Percentiles rank a stretch among this genome's conserved stretches.
These are phyloP conservation scores for Coriolopsis trogii DNA, from an alignment of 1,284 basidiomycete genomes.

Conservation along the genomic window DNA sequence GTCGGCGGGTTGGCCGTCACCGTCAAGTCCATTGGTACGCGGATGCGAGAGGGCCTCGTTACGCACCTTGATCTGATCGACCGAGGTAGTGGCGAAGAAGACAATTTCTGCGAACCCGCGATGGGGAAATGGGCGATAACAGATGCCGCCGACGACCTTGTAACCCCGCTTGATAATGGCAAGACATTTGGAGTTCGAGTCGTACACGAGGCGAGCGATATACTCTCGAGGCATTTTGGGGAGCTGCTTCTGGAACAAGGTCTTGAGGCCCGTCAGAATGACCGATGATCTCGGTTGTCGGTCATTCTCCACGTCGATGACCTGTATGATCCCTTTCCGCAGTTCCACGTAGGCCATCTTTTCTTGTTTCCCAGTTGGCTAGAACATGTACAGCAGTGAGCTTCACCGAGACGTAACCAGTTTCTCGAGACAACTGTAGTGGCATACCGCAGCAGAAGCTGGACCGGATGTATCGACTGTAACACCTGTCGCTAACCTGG, in stretches of 20 bases:
- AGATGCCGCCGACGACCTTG: slow-evolving; percentile 98
- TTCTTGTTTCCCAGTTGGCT: slow-evolving; percentile 61
- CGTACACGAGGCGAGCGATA: slow-evolving; percentile 94
- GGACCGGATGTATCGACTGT: slow-evolving; percentile 68
- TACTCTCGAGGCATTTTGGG: slow-evolving; percentile 99
- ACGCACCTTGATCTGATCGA: slow-evolving; percentile 94
- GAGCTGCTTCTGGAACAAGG: slow-evolving; percentile 95
- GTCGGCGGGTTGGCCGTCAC: slow-evolving; percentile 79
- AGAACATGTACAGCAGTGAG: not conserved
- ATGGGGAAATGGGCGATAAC: slow-evolving; percentile 94
- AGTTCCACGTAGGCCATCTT: slow-evolving; percentile 87
- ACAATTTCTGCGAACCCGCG: slow-evolving; percentile 98
- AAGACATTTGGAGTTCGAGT: slow-evolving; percentile 88
- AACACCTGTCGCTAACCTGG: slow-evolving; percentile 77
- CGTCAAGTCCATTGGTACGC: no score
- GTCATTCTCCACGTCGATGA: slow-evolving; percentile 88
- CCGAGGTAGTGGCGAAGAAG: slow-evolving; percentile 97
- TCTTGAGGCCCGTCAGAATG: slow-evolving; percentile 93
- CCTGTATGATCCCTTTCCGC: slow-evolving; percentile 81
- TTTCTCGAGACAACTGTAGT: not conserved
- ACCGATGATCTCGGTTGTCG: slow-evolving; percentile 76
- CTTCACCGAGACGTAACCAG: slow-evolving; percentile 3
- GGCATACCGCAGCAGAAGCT: slow-evolving; percentile 50
- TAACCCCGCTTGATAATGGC: slow-evolving; percentile 96
- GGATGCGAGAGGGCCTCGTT: not conserved